Percentiles rank a stretch among this genome's conserved stretches.
phyloP scores from a whole-genome alignment of 2,329 filamentous ascomycete species.

The Hymenoscyphus fraxineus region DNA sequence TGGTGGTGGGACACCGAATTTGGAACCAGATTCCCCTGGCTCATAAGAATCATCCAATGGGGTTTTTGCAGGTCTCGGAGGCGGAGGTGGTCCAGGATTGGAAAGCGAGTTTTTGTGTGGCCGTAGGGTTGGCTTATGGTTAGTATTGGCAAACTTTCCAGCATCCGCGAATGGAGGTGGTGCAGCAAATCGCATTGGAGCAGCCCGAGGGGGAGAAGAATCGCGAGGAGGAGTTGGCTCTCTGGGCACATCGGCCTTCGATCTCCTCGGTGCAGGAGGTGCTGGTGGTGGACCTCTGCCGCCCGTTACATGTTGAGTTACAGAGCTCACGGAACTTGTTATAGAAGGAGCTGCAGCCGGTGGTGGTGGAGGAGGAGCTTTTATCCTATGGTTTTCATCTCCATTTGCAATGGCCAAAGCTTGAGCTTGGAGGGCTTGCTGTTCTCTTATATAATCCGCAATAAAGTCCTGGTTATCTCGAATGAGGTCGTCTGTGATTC shows the following conservation, averaged over 20 bases:
- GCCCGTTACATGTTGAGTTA: constrained; percentile 25
- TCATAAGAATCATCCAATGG: constrained; percentile 64
- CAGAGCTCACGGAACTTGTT: constrained; percentile 30
- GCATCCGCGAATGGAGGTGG: constrained; percentile 88
- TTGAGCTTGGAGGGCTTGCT: constrained; percentile 43
- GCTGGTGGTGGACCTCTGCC: constrained; percentile 44
- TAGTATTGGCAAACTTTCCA: constrained; percentile 71
- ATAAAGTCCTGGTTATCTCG: constrained; percentile 67
- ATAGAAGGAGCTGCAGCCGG: constrained; percentile 45
- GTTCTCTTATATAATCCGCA: constrained; percentile 58
- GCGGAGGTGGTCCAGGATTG: constrained; percentile 61
- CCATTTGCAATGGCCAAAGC: constrained; percentile 41
- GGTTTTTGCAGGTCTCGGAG: constrained; percentile 66
- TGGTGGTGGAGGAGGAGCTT: constrained; percentile 59
- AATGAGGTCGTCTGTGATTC: constrained; percentile 63
- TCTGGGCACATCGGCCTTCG: constrained; percentile 45
- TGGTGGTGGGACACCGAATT: constrained; percentile 75
- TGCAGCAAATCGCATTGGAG: constrained; percentile 69
- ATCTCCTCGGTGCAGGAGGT: constrained; percentile 59
- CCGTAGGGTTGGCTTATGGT: constrained; percentile 42
- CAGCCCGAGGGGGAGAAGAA: constrained; percentile 59
- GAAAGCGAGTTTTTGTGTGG: constrained; percentile 46
- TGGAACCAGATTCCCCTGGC: constrained; percentile 43
- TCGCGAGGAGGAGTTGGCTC: constrained; percentile 64
- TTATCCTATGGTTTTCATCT: constrained; percentile 41